Percentiles rank a stretch among this genome's conserved stretches.
These are phyloP conservation scores for Vicia faba DNA, from an alignment of 306 rosid species.

Conservation along the genomic window DNA sequence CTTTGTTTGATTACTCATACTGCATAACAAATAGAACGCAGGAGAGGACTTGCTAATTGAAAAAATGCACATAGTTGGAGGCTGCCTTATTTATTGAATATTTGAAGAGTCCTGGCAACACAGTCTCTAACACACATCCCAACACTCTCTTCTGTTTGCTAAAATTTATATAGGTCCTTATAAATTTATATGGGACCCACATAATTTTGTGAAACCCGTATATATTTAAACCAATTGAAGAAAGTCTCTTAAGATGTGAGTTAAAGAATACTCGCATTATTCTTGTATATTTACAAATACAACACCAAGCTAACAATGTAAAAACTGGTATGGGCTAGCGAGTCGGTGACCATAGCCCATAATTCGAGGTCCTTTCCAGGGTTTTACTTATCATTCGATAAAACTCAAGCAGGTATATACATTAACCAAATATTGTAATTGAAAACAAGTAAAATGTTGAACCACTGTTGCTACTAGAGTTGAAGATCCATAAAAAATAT, in stretches of 20 bases:
- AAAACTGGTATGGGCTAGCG: neutral
- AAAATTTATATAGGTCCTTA: too few relatives aligned
- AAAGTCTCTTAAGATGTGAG: too few relatives aligned
- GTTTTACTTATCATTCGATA: conserved; percentile 4
- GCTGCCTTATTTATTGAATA: conserved; percentile 14
- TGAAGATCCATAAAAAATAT: conserved; percentile 33
- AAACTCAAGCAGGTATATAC: conserved; percentile 1
- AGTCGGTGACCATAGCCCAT: conserved; percentile 4
- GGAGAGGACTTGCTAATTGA: conserved; percentile 1
- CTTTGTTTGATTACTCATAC: neutral
- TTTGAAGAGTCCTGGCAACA: neutral
- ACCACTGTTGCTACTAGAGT: conserved; percentile 22
- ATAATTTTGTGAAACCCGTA: too few relatives aligned
- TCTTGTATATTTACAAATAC: neutral
- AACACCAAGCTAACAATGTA: conserved; percentile 1
- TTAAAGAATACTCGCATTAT: too few relatives aligned
- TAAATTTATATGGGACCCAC: too few relatives aligned
- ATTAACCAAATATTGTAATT: neutral
- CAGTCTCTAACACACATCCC: too few relatives aligned
- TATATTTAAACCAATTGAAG: too few relatives aligned
- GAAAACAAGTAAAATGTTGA: conserved; percentile 19
- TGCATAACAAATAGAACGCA: conserved; percentile 26
- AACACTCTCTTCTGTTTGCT: too few relatives aligned
- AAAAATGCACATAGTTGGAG: conserved; percentile 12
- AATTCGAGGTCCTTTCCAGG: neutral